These are phyloP conservation scores for Penicillium salamii DNA, from an alignment of 495 filamentous ascomycete species.

Conservation along the genomic window DNA sequence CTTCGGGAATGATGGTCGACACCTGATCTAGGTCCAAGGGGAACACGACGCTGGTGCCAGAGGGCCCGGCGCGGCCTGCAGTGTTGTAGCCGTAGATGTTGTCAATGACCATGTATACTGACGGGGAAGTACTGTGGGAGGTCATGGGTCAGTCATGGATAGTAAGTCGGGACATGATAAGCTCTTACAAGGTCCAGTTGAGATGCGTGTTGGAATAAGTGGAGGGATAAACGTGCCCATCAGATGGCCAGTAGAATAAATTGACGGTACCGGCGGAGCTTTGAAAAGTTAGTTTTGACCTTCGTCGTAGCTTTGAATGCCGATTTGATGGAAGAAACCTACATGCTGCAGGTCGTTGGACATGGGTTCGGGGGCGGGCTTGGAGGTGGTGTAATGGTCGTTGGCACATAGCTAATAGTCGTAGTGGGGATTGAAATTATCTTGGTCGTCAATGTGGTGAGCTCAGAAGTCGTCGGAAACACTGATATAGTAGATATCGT, in stretches of 20 bases:
- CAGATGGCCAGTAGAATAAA: constrained; percentile 21
- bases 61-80: constrained; percentile 15
- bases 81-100: constrained; percentile 19
- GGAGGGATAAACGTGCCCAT: constrained; percentile 13
- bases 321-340: neutral
- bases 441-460: no score
- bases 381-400: constrained; percentile 11
- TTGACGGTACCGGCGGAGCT: constrained; percentile 20
- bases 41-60: constrained; percentile 18
- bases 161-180: neutral
- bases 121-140: constrained; percentile 14
- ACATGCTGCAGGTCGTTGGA: constrained; percentile 20
- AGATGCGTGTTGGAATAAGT: constrained; percentile 17
- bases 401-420: constrained; percentile 8
- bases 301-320: no score
- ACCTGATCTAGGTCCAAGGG: constrained; percentile 17
- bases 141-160: neutral
- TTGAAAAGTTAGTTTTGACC: no score
- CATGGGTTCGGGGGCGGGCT: constrained; percentile 13
- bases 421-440: neutral
- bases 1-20: constrained; percentile 11
- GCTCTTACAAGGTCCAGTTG: constrained; percentile 16
- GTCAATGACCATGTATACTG: constrained; percentile 21
- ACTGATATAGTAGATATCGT: no score
- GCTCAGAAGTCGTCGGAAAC: no score